Evolutionary conservation across 306 rosid genomes (phyloP).

Genomic region (Ceratonia siliqua): DNA sequence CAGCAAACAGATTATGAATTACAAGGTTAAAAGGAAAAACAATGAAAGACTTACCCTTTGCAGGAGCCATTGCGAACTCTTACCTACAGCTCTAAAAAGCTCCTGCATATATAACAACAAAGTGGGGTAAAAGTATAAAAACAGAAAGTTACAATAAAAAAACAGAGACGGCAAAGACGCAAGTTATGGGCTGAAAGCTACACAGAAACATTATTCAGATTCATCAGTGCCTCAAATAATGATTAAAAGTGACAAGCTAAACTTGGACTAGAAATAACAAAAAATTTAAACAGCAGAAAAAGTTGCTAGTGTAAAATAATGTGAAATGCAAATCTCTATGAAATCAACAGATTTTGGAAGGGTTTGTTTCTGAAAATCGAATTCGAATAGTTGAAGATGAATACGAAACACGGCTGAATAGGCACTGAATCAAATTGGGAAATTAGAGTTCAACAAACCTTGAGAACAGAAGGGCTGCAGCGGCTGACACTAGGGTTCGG

Average conservation of each 20-base stretch:
- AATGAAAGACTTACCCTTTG: conserved; percentile 33
- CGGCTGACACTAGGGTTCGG: conserved; percentile 51
- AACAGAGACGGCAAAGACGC: background rate
- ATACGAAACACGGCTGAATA: background rate
- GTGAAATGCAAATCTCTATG: background rate
- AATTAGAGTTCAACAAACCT: background rate
- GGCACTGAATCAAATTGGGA: background rate
- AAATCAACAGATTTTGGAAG: background rate
- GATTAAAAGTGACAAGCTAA: background rate
- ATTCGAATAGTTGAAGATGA: background rate
- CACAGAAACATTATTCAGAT: background rate
- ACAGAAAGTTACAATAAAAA: background rate
- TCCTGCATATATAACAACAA: conserved; percentile 23
- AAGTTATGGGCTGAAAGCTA: background rate
- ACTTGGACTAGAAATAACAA: background rate
- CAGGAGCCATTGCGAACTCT: conserved; percentile 41
- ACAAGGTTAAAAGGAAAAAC: background rate
- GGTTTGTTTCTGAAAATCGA: background rate
- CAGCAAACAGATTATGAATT: background rate
- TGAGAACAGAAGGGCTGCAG: conserved; percentile 25
- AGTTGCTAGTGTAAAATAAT: no score
- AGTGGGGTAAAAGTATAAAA: background rate
- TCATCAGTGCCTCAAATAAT: background rate
- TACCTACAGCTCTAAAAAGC: conserved; percentile 4
- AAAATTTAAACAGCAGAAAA: background rate